Conservation (phyloP, 495 filamentous ascomycete species). For the Penicillium antarcticum region DNA sequence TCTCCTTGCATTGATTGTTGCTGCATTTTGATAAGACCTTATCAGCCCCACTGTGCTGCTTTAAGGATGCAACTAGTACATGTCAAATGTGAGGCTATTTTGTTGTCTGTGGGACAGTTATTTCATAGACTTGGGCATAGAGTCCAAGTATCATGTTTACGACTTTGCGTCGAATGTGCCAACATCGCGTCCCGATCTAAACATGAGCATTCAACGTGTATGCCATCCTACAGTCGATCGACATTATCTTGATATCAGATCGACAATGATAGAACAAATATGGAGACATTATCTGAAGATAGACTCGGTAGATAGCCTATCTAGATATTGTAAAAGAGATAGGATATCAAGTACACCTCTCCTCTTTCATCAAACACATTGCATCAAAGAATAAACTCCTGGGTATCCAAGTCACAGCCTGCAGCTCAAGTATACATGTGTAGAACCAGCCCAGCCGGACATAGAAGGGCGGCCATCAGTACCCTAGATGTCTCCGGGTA, state of each 20-base stretch:
- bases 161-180: no score
- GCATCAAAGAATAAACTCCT: slow-evolving; percentile 14
- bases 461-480: not conserved
- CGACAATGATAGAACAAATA: not conserved
- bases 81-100: no score
- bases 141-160: no score
- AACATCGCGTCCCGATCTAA: no score
- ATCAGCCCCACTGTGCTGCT: slow-evolving; percentile 1
- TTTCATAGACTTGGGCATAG: no score
- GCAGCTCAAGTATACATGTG: not conserved
- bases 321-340: no score
- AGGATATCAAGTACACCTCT: not conserved
- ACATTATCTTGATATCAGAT: not conserved
- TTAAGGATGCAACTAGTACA: not conserved
- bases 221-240: no score
- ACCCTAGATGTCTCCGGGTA: not conserved
- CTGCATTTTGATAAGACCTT: not conserved
- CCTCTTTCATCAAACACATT: not conserved
- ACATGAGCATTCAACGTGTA: no score
- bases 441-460: slow-evolving; percentile 13
- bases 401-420: slow-evolving; percentile 18
- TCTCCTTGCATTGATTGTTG: no score
- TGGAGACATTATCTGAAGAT: not conserved
- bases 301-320: no score
- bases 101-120: no score